These are phyloP conservation scores for Pseudoscleropodium purum DNA, from an alignment of 225 moss, liverwort and hornwort species.

Conservation along the genomic window DNA sequence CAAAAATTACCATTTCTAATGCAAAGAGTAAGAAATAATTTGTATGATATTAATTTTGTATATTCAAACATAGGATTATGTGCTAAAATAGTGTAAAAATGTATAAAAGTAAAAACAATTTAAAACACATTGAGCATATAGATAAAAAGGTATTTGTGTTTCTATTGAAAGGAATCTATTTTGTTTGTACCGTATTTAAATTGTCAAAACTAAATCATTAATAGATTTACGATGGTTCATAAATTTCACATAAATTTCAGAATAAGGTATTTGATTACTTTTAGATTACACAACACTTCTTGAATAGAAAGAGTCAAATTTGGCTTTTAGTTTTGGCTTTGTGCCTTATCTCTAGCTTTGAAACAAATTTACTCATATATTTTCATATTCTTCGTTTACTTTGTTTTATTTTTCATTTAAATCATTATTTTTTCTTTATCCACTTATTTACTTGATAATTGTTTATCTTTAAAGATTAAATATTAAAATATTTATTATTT, in stretches of 20 bases:
- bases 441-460: not conserved
- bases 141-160: not conserved
- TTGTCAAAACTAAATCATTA: not conserved
- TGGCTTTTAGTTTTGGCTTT: not conserved
- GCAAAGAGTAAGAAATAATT: not conserved
- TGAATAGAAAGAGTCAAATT: not conserved
- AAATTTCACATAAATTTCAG: not conserved
- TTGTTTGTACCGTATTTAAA: not conserved
- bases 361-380: not conserved
- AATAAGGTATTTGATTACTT: not conserved
- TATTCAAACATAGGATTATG: not conserved
- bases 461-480: not conserved
- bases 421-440: not conserved
- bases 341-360: fast-evolving
- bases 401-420: not conserved
- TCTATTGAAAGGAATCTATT: not conserved
- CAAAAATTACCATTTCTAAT: not conserved
- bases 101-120: not conserved
- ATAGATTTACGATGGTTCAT: not conserved
- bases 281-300: not conserved
- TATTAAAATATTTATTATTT: not conserved
- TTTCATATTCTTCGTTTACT: not conserved
- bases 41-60: not conserved
- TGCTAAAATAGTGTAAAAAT: not conserved
- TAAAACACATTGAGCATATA: not conserved